Percentiles rank a stretch among this genome's conserved stretches.
phyloP scores from a whole-genome alignment of 768 basidiomycete genomes.

The Boletus subcaerulescens region DNA sequence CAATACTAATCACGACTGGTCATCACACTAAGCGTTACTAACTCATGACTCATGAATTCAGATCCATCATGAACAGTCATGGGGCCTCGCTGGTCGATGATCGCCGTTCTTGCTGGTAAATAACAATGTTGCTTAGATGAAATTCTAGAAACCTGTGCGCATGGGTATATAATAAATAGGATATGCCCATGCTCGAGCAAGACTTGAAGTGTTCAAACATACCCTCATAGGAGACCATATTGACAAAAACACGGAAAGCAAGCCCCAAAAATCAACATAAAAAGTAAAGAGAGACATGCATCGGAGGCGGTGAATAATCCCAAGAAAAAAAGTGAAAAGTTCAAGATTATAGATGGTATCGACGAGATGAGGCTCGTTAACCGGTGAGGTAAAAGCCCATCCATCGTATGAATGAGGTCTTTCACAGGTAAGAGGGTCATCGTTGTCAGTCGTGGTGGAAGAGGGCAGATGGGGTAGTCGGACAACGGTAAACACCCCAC shows the following conservation, averaged over 20 bases:
- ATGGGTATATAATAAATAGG: background rate
- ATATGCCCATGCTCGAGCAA: background rate
- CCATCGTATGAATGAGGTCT: constrained; percentile 13
- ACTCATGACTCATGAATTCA: no score
- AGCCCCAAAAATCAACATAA: no score
- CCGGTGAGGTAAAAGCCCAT: constrained; percentile 27
- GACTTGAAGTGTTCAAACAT: background rate
- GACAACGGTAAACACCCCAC: constrained; percentile 7
- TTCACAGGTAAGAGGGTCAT: constrained; percentile 13
- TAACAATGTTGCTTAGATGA: no score
- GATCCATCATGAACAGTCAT: no score
- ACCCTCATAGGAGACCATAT: no score
- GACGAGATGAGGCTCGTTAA: constrained; percentile 38
- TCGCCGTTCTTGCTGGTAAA: no score
- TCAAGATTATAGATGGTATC: constrained; percentile 22
- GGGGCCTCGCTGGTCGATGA: no score
- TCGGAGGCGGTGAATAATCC: background rate
- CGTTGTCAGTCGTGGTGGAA: background rate
- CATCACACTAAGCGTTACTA: no score
- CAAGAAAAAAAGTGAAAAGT: background rate
- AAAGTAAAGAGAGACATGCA: no score
- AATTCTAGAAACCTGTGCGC: background rate
- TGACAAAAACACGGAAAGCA: no score
- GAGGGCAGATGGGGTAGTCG: constrained; percentile 4
- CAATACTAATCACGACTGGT: no score